Percentiles rank a stretch among this genome's conserved stretches.
Conservation (phyloP, 2,329 filamentous ascomycete genomes). For the Microdochium trichocladiopsis region DNA sequence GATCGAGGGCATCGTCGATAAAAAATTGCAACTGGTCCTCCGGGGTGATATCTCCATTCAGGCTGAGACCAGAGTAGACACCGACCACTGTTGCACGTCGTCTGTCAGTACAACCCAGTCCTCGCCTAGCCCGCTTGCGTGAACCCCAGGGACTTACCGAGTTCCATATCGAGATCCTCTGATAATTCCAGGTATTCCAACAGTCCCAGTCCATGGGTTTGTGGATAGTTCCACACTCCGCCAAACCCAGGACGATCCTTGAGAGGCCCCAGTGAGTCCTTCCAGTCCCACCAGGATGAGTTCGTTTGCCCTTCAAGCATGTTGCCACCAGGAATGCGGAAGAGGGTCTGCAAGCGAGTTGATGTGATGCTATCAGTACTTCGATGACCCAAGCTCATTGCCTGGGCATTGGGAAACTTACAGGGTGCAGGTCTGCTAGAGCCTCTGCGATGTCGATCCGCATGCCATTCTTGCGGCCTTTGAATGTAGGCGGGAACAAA, state of each 20-base stretch:
- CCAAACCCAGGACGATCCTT: conserved; percentile 46
- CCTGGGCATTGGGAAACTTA: conserved; percentile 13
- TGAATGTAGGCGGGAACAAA: conserved; percentile 54
- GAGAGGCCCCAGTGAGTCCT: conserved; percentile 46
- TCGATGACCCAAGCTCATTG: neutral
- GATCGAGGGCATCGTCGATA: conserved; percentile 52
- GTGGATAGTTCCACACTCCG: conserved; percentile 52
- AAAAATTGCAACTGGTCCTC: conserved; percentile 44
- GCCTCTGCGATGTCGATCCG: conserved; percentile 46
- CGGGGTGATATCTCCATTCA: conserved; percentile 44
- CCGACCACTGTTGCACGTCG: conserved; percentile 34
- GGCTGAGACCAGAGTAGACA: conserved; percentile 49
- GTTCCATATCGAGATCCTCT: conserved; percentile 50
- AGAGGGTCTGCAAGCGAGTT: conserved; percentile 33
- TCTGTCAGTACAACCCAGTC: neutral
- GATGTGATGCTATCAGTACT: neutral
- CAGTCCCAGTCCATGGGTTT: conserved; percentile 55
- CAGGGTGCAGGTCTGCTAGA: conserved; percentile 42
- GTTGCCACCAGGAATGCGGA: conserved; percentile 60
- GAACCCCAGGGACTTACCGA: conserved; percentile 25
- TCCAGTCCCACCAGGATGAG: conserved; percentile 41
- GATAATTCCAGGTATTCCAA: conserved; percentile 57
- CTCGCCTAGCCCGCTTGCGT: too few species aligned
- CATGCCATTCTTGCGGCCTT: conserved; percentile 49
- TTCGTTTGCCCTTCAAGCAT: conserved; percentile 45